Base-by-base conservation (phyloP, 2,329 filamentous ascomycete species). In the Geoglossum cookeanum region DNA sequence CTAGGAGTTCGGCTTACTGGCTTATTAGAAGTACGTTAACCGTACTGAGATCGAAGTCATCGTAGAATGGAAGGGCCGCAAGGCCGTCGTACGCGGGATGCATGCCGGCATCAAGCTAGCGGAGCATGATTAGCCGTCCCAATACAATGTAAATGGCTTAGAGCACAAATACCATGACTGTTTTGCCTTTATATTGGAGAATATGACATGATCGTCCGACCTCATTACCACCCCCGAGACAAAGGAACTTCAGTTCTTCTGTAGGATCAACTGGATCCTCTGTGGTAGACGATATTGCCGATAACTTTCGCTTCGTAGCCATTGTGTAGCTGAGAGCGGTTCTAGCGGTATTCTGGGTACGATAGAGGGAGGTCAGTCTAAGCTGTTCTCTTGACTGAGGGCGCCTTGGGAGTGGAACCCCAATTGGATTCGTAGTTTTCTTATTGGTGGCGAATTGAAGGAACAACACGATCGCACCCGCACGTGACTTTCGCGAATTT, bases 101-200 rank as follows among this genome's bases (percentile, higher is more conserved):
- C 73, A 96, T 91, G 55, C 92, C 92, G 55, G 92, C 92, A 73
- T 98, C 92, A 64, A 98, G 87, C 88, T 94, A 67, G 63, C 4
- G 55, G 17, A 15, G 5, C 6, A 37, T 15, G 39, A 60, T 65
- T 60, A 48, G 8, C 35, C 48, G 7, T 3, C 32, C 30, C 7
- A 4, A 5, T 3, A 30, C 56, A 11, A 54, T 55, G 56, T 8
- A 9, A 57, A 53, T 15, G 57, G 60, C 29, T 58, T 22, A n/a
- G 15, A 2, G 30, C 4, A 22, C 9, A 22, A 27, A 22, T 74
- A 94, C 89, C 92, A 98, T 98, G 63, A 98, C 88, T 4, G 91
- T 97, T 72, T 98, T 98, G 60, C 92, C 92, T 72, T 97, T 98
- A 78, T 98, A 98, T 67, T 97, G 89, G 59, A 98, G 83, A 64